phyloP scores from a whole-genome alignment of 805 yeast species.

The Ogataea henricii region DNA sequence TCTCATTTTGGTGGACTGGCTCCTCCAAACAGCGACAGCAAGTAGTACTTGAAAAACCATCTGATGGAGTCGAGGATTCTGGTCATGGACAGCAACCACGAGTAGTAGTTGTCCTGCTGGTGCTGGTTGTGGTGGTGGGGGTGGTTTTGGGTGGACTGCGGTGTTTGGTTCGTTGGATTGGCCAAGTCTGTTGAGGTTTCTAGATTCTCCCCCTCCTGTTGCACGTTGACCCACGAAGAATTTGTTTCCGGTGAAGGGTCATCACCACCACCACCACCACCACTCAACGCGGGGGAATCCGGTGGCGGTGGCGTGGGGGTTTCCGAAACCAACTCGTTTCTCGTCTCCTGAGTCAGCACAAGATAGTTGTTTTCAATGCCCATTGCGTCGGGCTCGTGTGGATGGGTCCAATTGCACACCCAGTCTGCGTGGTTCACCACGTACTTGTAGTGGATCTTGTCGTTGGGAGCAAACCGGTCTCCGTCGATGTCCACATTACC shows the following conservation, averaged over 20 bases:
- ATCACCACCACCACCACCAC: background rate
- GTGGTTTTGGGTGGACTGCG: background rate
- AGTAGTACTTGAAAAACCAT: conserved; percentile 26
- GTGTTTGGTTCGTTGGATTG: background rate
- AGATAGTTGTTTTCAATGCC: conserved; percentile 32
- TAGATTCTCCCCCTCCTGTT: conserved; percentile 4
- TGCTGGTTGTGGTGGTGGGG: background rate
- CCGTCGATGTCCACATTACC: conserved; percentile 3
- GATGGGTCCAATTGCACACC: conserved; percentile 27
- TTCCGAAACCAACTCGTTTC: conserved; percentile 1
- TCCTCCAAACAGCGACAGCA: conserved; percentile 18
- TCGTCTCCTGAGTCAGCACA: conserved; percentile 8
- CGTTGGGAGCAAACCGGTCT: conserved; percentile 7
- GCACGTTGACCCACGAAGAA: conserved; percentile 20
- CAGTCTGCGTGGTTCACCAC: conserved; percentile 30
- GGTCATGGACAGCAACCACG: conserved; percentile 20
- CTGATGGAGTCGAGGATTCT: conserved; percentile 18
- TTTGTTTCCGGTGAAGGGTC: background rate
- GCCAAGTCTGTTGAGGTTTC: background rate
- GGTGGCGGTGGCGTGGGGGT: background rate
- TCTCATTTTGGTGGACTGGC: conserved; percentile 5
- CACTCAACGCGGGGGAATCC: background rate
- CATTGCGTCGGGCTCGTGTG: conserved; percentile 25
- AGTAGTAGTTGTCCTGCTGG: conserved; percentile 16
- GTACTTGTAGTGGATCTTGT: conserved; percentile 31